Base-by-base conservation (phyloP, 2,329 filamentous ascomycete genomes). In the Keithomyces neogunnii region DNA sequence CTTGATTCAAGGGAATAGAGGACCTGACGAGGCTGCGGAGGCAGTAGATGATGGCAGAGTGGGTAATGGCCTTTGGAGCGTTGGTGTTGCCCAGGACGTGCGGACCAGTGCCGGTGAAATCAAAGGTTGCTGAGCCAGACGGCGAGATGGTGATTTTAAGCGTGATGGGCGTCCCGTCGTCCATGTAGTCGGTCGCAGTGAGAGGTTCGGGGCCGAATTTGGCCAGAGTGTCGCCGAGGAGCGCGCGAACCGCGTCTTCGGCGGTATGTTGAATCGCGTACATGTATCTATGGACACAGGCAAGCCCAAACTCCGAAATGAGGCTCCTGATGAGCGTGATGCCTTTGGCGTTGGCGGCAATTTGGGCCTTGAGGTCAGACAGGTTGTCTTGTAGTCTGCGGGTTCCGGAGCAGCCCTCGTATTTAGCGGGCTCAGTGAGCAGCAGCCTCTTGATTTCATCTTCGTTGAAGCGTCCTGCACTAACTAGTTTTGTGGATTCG, bases 1-100 rank as follows among this genome's bases (percentile, higher is more conserved):
- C 89, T 68, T 95, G 89, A 69, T 95, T 95, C 3, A 95, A 77
- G 0, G 89, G 89, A 11, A 95, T 91, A 58, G 92, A 87, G 57
- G 88, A 81, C 38, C 80, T 83, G 60, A 95, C 89, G 52, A 95
- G 76, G 60, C 84, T 88, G 45, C 89, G 82, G 10, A 95, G 75
- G 59, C 86, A 89, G 74, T 95, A 95, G 63, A 93, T 92, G 62
- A 93, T 91, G 47, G 88, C 88, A 4, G 63, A 66, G 52, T 67
- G 60, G 2, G 63, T 65, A 53, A 66, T 64, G 50, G 66, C 61
- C 30, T 62, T 55, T 4, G 66, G 66, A 5, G 64, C 63, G 48
- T 69, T 69, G 47, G 59, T 64, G 57, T 67, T 67, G 43, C 63
- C 65, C 39, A 61, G 59, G 5, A 62, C 59, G 49, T 69, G 60